Evolutionary conservation across 2,329 filamentous ascomycete genomes (phyloP), one percentile per base, ranked within the genome.

Genomic region (Pseudocercospora macadamiae): DNA sequence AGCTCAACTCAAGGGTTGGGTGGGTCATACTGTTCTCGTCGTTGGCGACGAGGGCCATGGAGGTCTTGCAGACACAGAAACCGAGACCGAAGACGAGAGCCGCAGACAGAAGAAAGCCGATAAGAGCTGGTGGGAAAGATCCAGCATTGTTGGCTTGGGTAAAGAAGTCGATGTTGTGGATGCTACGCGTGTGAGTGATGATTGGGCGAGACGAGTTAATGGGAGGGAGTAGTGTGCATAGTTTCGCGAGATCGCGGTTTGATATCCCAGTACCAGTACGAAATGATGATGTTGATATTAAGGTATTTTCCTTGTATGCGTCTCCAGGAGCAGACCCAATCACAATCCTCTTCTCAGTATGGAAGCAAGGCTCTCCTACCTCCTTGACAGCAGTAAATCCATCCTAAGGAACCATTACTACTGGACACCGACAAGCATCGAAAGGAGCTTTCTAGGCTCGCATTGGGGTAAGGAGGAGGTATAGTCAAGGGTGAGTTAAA

Each of bases 91-190:
- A 89, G 74, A 84, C 80, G 9, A 86, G 85, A 72, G 65, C 23
- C 55, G 54, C 42, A 60, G 80, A 78, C 66, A 45, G 51, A 61
- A 51, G 4, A 75, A 73, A 54, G 82, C 82, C 71, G 72, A 73
- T 36, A 78, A 82, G 28, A 80, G 82, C 60, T 93, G 90, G 90
- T 95, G 89, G 88, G 87, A 92, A 74, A 82, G 83, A 54, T 86
- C 91, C 57, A 89, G 92, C 44, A 85, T 91, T 59, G 91, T 96
- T 21, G 93, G 93, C 2, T 81, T 93, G 57, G 93, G 93, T 14
- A 89, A 95, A 71, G 90, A 91, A 3, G 87, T 97, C 25, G 87
- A 96, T 36, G 87, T 97, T 16, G 91, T 97, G 2, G 93, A 97
- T 73, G 89, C 88, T 28, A 81, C 88, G 64, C 83, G 90, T 51